Conservation (phyloP, 2,329 filamentous ascomycete species). For the Penicillium sp. region DNA sequence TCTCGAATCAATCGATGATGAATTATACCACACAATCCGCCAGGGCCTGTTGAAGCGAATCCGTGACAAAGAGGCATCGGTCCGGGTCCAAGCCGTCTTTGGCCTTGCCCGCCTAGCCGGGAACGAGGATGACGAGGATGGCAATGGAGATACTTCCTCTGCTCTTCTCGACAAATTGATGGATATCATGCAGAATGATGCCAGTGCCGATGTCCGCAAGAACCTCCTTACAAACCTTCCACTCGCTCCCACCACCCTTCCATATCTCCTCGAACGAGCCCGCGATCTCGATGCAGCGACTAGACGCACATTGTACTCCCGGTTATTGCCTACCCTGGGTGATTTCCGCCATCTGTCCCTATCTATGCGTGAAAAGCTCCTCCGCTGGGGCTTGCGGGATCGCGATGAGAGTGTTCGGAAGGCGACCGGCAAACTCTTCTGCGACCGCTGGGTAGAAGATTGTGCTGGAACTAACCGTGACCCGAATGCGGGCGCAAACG, state of each 20-base stretch:
- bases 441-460: slow-evolving; percentile 96
- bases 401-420: slow-evolving; percentile 92
- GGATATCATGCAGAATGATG: slow-evolving; percentile 86
- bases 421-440: slow-evolving; percentile 82
- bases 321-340: slow-evolving; percentile 77
- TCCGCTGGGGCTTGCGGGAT: slow-evolving; percentile 90
- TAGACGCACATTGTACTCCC: slow-evolving; percentile 77
- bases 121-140: slow-evolving; percentile 63
- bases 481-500: slow-evolving; percentile 48
- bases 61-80: slow-evolving; percentile 87
- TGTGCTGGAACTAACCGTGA: slow-evolving; percentile 67
- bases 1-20: slow-evolving; percentile 85
- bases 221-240: slow-evolving; percentile 88
- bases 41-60: slow-evolving; percentile 77
- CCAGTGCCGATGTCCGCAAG: slow-evolving; percentile 85
- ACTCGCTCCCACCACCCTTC: slow-evolving; percentile 72
- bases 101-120: slow-evolving; percentile 80
- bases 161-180: slow-evolving; percentile 77
- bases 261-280: slow-evolving; percentile 82
- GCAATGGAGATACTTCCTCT: slow-evolving; percentile 59
- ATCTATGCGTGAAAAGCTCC: slow-evolving; percentile 88
- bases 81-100: slow-evolving; percentile 85
- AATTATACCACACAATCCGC: slow-evolving; percentile 76
- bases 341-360: slow-evolving; percentile 93
- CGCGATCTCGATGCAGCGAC: slow-evolving; percentile 82